Base-by-base conservation (phyloP, 305 asterid species). In the Solanum chacoense region DNA sequence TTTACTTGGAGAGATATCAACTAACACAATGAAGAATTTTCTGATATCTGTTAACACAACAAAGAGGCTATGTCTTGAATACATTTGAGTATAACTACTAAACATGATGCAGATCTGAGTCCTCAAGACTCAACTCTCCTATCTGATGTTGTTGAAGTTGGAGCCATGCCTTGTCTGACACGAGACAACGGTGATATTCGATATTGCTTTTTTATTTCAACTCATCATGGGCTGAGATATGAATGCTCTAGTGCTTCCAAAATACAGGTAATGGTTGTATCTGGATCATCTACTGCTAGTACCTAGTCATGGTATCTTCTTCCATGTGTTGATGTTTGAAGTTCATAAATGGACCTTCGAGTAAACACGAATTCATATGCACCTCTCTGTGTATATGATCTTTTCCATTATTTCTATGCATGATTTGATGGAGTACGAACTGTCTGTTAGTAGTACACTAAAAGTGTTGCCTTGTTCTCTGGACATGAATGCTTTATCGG, bases 61-160 rank as follows among this genome's bases (percentile, higher is more conserved):
- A 20, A 11, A 16, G 69, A 29, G 36, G 80, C 9, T 37, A 36
- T 31, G 11, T 83, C 87, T 6, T 50, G 87, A 83, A 83, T 6
- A 6, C 76, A 36, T 86, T 80, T 87, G 31, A 71, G 55, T 45
- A 36, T 83, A 74, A 77, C 31, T 76, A 77, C 84, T 77, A 77
- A 45, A 59, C 31, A 31, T 87, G 38, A 89, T 90, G 86, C 95
- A 97, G 99, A 97, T 92, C 90, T 97, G 91, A 93, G 99, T 84
- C 99, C 99, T 8, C 98, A 93, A 88, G 99, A 97, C 92, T 96
- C 99, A 22, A 94, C 99, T 38, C 92, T 94, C 63, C 91, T 97
- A 37, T 93, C 98, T 40, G 99, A 97, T 88, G 92, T 96, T 88
- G 93, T 94, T 90, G 96, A 95, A 92, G 96, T 96, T 50, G 98